phyloP scores from a whole-genome alignment of 2,329 filamentous ascomycete genomes.

The Epichloe coenophiala region DNA sequence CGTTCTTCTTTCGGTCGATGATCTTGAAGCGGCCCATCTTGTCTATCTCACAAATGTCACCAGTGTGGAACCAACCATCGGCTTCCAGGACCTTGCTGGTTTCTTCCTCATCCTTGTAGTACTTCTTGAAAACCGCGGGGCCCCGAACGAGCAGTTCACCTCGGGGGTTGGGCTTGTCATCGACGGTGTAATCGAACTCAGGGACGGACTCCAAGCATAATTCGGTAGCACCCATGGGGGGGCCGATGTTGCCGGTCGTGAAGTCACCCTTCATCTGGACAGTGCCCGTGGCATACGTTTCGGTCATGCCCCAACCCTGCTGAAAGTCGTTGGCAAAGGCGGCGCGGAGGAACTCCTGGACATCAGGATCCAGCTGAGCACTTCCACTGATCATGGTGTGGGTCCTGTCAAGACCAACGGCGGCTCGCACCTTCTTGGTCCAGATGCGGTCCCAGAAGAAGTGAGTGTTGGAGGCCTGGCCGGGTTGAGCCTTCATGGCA shows the following conservation, averaged over 20 bases:
- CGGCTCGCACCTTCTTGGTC: slow-evolving; percentile 75
- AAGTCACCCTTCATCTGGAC: slow-evolving; percentile 61
- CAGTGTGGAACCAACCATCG: slow-evolving; percentile 95
- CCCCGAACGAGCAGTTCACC: slow-evolving; percentile 82
- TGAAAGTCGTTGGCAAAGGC: slow-evolving; percentile 66
- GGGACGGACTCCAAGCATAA: slow-evolving; percentile 75
- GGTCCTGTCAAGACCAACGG: slow-evolving; percentile 64
- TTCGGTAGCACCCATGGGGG: slow-evolving; percentile 55
- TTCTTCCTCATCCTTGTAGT: slow-evolving; percentile 83
- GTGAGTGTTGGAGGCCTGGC: slow-evolving; percentile 67
- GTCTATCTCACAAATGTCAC: slow-evolving; percentile 81
- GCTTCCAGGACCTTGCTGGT: slow-evolving; percentile 68
- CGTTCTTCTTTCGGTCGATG: slow-evolving; percentile 95
- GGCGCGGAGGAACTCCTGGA: slow-evolving; percentile 80
- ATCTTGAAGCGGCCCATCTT: slow-evolving; percentile 78
- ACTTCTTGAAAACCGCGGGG: slow-evolving; percentile 67
- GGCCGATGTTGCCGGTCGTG: slow-evolving; percentile 68
- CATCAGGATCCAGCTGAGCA: slow-evolving; percentile 74
- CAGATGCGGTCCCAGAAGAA: slow-evolving; percentile 76
- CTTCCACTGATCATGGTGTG: slow-evolving; percentile 73
- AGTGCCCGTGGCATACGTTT: slow-evolving; percentile 70
- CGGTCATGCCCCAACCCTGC: slow-evolving; percentile 90
- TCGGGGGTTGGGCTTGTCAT: slow-evolving; percentile 73
- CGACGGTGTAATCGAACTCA: slow-evolving; percentile 82
- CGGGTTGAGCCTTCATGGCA: slow-evolving; percentile 56